Evolutionary conservation across 805 yeast species (phyloP).

Genomic region (Ogataea philodendri): DNA sequence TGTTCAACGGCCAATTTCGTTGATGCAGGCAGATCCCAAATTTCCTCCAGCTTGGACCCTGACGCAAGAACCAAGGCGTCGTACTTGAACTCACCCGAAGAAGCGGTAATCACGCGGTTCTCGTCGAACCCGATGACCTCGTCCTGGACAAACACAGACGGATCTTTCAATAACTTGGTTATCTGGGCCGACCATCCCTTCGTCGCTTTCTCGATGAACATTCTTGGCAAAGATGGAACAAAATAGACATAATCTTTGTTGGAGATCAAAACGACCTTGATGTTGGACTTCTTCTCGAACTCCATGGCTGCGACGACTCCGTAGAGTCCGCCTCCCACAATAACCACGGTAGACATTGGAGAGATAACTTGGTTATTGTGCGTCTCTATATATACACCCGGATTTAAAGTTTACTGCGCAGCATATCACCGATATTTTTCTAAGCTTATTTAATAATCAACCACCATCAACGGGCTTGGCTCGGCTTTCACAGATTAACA

Average conservation of each 20-base stretch:
- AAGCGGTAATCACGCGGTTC: conserved; percentile 14
- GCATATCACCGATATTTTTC: too few relatives aligned
- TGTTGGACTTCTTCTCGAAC: conserved; percentile 3
- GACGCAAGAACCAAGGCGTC: conserved; percentile 33
- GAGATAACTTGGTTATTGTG: too few relatives aligned
- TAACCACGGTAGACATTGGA: conserved; percentile 7
- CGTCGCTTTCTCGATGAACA: conserved; percentile 12
- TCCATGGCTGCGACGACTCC: conserved; percentile 12
- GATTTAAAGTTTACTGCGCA: too few relatives aligned
- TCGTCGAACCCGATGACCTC: conserved; percentile 22
- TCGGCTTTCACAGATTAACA: too few relatives aligned
- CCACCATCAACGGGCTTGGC: too few relatives aligned
- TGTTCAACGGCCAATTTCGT: conserved; percentile 16
- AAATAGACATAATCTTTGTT: conserved; percentile 10
- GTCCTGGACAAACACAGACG: conserved; percentile 25
- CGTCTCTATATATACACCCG: too few relatives aligned
- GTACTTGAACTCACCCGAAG: conserved; percentile 15
- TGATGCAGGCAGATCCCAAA: conserved; percentile 16
- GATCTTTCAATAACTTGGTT: conserved; percentile 18
- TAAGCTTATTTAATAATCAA: conserved; percentile 2
- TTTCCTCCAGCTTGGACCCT: conserved; percentile 32
- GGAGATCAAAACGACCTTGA: conserved; percentile 19
- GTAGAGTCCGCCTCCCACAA: conserved; percentile 17
- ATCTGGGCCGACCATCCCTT: conserved; percentile 14
- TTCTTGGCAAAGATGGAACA: conserved; percentile 19